Conservation (phyloP, 257 asterid genomes). For the Ballota nigra region DNA sequence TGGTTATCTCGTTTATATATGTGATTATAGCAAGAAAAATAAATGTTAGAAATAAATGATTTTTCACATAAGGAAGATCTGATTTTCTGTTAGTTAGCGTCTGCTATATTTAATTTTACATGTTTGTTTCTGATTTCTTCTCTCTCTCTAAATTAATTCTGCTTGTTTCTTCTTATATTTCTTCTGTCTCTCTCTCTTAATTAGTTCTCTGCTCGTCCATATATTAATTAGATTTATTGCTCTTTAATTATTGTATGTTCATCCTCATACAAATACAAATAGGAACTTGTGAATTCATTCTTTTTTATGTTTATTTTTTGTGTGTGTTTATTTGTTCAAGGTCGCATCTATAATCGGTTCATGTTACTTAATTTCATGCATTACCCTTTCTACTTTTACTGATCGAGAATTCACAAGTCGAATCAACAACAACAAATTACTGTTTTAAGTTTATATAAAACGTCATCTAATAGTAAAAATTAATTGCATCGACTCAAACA, state of each 20-base stretch:
- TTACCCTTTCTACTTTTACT: neutral
- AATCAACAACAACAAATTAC: neutral
- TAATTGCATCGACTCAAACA: too few relatives aligned
- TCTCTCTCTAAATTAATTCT: neutral
- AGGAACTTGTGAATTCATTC: neutral
- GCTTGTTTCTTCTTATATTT: neutral
- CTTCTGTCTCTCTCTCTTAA: too few relatives aligned
- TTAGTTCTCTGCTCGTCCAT: too few relatives aligned
- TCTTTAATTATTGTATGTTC: neutral
- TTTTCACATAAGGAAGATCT: conserved; percentile 25
- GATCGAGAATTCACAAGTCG: neutral
- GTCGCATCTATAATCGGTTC: neutral
- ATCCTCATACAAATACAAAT: neutral
- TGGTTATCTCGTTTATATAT: neutral
- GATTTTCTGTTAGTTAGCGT: neutral
- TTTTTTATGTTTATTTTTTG: neutral
- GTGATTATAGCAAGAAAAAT: conserved; percentile 10
- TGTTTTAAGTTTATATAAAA: neutral
- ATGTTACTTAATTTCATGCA: neutral
- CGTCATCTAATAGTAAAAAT: neutral
- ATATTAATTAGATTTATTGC: neutral
- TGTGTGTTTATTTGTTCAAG: neutral
- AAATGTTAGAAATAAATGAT: conserved; percentile 27
- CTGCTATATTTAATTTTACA: neutral
- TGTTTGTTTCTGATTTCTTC: neutral